Evolutionary conservation across 805 yeast species (phyloP).

Genomic region (Priceomyces haplophilus): DNA sequence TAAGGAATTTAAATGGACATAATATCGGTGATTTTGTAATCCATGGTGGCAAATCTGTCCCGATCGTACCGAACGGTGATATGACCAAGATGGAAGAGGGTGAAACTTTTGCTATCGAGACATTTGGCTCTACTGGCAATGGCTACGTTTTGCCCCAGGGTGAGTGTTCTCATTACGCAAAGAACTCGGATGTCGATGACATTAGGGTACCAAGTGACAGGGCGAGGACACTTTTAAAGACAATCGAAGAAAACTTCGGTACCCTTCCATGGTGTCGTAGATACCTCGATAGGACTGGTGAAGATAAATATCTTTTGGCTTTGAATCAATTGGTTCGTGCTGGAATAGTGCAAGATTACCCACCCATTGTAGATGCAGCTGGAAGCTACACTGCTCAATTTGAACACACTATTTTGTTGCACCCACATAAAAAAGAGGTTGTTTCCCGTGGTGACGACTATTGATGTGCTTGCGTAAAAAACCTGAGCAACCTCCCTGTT

Average conservation of each 20-base stretch:
- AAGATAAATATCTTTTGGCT: constrained; percentile 86
- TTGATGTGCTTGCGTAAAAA: constrained; percentile 36
- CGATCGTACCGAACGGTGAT: constrained; percentile 91
- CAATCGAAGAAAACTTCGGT: constrained; percentile 81
- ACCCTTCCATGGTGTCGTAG: constrained; percentile 96
- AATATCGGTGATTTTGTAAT: constrained; percentile 79
- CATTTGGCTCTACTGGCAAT: constrained; percentile 95
- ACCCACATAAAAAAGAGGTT: constrained; percentile 90
- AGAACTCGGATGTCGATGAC: constrained; percentile 44
- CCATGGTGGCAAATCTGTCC: constrained; percentile 95
- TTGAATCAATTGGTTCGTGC: constrained; percentile 79
- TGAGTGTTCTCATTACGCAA: constrained; percentile 92
- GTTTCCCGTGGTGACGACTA: constrained; percentile 95
- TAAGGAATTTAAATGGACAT: constrained; percentile 93
- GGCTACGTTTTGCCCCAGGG: constrained; percentile 87
- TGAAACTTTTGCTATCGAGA: constrained; percentile 96
- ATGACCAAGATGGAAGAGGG: constrained; percentile 98
- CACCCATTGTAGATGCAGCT: constrained; percentile 79
- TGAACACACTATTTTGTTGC: constrained; percentile 90
- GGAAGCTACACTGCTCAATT: constrained; percentile 95
- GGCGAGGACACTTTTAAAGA: constrained; percentile 65
- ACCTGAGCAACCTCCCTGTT: no score
- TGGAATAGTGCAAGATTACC: constrained; percentile 90
- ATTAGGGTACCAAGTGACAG: constrained; percentile 52
- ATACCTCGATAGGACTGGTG: constrained; percentile 86